Conservation (phyloP, 345 rosid species). For the Draba incana region DNA sequence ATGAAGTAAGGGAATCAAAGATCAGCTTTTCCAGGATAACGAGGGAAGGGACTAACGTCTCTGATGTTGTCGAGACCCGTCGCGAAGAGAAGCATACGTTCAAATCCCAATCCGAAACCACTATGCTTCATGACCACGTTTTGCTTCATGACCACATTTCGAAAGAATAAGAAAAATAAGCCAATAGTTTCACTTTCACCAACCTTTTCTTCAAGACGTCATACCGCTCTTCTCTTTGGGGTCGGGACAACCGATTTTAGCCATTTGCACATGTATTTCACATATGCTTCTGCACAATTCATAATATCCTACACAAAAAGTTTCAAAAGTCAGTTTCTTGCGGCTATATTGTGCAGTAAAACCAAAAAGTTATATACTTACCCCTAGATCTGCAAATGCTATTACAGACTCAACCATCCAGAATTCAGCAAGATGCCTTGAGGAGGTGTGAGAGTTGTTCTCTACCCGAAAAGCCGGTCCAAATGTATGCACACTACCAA, state of each 20-base stretch:
- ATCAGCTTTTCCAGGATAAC: slow-evolving; percentile 94
- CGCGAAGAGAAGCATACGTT: slow-evolving; percentile 89
- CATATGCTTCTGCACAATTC: slow-evolving; percentile 98
- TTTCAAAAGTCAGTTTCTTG: no score
- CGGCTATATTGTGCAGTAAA: no score
- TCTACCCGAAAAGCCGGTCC: slow-evolving; percentile 97
- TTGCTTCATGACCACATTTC: slow-evolving; percentile 6
- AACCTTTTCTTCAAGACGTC: slow-evolving; percentile 83
- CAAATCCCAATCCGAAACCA: slow-evolving; percentile 93
- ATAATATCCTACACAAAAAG: slow-evolving; percentile 63
- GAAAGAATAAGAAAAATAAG: not conserved
- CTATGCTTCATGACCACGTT: slow-evolving; percentile 51
- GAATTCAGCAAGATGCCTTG: slow-evolving; percentile 98
- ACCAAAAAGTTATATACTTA: no score
- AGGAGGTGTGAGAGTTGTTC: slow-evolving; percentile 67
- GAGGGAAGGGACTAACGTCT: slow-evolving; percentile 93
- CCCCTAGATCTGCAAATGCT: slow-evolving; percentile 75
- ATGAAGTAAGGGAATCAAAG: slow-evolving; percentile 48
- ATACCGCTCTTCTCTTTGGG: slow-evolving; percentile 85
- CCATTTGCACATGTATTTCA: slow-evolving; percentile 79
- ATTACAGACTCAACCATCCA: slow-evolving; percentile 99
- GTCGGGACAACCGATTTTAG: slow-evolving; percentile 16
- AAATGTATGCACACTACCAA: slow-evolving; percentile 78
- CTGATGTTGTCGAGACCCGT: slow-evolving; percentile 90
- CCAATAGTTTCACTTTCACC: slow-evolving; percentile 17